Conservation (phyloP, 1,139 yeast genomes). For the Diutina mesorugosa region DNA sequence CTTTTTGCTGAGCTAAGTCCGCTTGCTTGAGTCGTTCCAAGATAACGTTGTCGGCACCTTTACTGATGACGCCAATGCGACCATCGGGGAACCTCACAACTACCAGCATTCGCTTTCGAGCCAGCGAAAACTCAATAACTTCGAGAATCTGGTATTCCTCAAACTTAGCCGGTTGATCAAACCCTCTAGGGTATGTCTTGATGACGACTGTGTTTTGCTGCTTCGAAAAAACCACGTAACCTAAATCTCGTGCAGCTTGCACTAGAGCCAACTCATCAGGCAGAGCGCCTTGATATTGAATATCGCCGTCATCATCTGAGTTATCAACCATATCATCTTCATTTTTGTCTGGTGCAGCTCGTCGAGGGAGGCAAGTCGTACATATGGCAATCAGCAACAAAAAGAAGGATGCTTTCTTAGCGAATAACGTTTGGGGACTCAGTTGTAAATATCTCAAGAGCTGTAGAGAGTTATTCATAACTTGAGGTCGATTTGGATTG, state of each 20-base stretch:
- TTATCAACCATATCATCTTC: conserved; percentile 4
- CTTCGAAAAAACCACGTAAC: conserved; percentile 67
- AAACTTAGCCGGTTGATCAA: conserved; percentile 45
- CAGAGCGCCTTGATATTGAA: conserved; percentile 83
- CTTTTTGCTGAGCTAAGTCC: conserved; percentile 47
- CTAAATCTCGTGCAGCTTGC: conserved; percentile 89
- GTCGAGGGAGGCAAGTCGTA: conserved; percentile 73
- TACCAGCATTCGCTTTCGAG: conserved; percentile 92
- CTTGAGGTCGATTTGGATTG: conserved; percentile 20
- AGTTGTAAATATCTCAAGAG: conserved; percentile 56
- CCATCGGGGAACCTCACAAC: conserved; percentile 69
- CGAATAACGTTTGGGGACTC: conserved; percentile 57
- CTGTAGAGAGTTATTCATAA: conserved; percentile 28
- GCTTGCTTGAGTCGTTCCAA: conserved; percentile 54
- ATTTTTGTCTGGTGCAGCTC: background rate
- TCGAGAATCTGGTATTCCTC: conserved; percentile 70
- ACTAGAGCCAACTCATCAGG: conserved; percentile 94
- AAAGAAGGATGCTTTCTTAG: conserved; percentile 68
- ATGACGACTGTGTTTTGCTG: conserved; percentile 46
- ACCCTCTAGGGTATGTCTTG: conserved; percentile 75
- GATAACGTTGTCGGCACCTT: conserved; percentile 94
- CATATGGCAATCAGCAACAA: conserved; percentile 75
- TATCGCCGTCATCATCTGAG: conserved; percentile 27
- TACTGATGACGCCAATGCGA: conserved; percentile 69
- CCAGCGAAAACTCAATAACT: conserved; percentile 72